Conservation (phyloP, 257 asterid species). For the Eustoma russellianum region DNA sequence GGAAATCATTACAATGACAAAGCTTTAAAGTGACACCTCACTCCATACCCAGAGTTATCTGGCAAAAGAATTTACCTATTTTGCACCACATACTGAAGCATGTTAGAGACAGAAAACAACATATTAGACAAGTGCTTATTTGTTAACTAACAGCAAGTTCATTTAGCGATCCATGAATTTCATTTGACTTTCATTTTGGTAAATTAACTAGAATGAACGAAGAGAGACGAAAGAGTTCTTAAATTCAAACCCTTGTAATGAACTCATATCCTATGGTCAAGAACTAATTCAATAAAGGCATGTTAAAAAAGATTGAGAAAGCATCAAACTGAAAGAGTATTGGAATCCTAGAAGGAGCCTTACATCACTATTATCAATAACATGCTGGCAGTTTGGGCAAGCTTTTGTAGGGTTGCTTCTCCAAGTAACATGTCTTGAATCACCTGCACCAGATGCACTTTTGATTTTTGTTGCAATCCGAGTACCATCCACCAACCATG, state of each 20-base stretch:
- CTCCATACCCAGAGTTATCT: no score
- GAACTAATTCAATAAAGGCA: no score
- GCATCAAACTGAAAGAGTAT: slow-evolving; percentile 4
- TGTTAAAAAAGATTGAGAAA: not conserved
- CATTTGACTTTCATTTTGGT: not conserved
- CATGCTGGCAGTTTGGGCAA: slow-evolving; percentile 74
- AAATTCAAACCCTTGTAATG: not conserved
- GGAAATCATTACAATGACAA: no score
- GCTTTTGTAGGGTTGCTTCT: slow-evolving; percentile 80
- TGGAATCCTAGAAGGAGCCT: slow-evolving; percentile 5
- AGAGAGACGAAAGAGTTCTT: not conserved
- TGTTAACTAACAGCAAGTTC: no score
- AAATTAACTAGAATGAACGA: no score
- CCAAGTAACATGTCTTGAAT: slow-evolving; percentile 49
- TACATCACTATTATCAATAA: slow-evolving; percentile 81
- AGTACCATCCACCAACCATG: slow-evolving; percentile 83
- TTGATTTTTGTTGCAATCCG: slow-evolving; percentile 83
- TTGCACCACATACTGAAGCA: no score
- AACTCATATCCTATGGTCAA: not conserved
- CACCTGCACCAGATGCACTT: slow-evolving; percentile 61
- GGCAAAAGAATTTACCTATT: no score
- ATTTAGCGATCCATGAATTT: no score
- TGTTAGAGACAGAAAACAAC: no score
- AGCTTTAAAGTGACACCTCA: no score
- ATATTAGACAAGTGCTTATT: no score